Evolutionary conservation across 78 protist species (phyloP).

Genomic region (Tieghemostelium lacteum): DNA sequence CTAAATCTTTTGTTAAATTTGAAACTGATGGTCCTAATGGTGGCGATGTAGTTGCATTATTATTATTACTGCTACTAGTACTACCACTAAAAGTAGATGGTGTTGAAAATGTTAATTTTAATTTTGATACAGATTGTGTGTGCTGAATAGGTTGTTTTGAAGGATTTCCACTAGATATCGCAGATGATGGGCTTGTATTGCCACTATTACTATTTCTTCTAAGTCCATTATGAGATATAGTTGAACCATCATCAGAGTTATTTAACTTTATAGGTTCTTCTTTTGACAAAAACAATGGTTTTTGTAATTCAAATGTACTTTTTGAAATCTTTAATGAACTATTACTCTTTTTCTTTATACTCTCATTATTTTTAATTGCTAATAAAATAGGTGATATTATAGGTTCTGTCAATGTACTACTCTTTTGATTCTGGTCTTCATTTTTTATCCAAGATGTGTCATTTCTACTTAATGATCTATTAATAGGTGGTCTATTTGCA

Average conservation of each 20-base stretch:
- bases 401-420: neutral
- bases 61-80: neutral
- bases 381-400: neutral
- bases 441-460: neutral
- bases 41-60: neutral
- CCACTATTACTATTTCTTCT: too few species aligned
- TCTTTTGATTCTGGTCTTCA: neutral
- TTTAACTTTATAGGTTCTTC: slow-evolving; percentile 11
- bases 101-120: slow-evolving; percentile 5
- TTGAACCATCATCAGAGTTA: neutral
- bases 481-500: too few species aligned
- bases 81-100: too few species aligned
- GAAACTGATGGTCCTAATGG: neutral
- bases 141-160: neutral
- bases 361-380: too few species aligned
- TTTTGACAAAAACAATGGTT: neutral
- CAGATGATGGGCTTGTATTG: neutral
- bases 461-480: neutral
- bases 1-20: neutral
- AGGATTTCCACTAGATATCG: neutral
- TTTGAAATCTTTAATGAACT: slow-evolving; percentile 17
- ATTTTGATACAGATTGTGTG: too few species aligned
- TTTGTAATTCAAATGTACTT: slow-evolving; percentile 54
- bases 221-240: too few species aligned
- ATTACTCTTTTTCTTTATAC: slow-evolving; percentile 13